phyloP scores from a whole-genome alignment of 495 filamentous ascomycete genomes.

The Rhizodiscina lignyota region DNA sequence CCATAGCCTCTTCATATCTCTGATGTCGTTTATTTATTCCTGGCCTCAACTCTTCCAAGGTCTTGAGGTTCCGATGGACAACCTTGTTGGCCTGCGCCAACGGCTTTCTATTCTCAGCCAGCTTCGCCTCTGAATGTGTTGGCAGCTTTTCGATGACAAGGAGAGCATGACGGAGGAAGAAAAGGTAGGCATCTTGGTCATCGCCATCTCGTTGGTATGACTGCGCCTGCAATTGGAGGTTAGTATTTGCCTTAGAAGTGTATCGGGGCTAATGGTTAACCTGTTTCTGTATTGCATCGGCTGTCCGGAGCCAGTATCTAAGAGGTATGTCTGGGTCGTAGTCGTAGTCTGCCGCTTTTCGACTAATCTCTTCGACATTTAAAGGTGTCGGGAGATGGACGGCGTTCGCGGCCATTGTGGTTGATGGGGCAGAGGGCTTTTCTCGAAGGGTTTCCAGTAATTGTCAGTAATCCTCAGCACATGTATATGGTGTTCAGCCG shows the following conservation, averaged over 20 bases:
- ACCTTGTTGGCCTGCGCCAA: slow-evolving; percentile 33
- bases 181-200: slow-evolving; percentile 69
- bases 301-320: slow-evolving; percentile 68
- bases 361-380: slow-evolving; percentile 54
- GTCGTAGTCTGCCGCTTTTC: slow-evolving; percentile 55
- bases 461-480: no score
- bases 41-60: slow-evolving; percentile 49
- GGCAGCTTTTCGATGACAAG: slow-evolving; percentile 31
- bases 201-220: slow-evolving; percentile 79
- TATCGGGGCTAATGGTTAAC: slow-evolving; percentile 26
- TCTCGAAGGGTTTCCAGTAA: no score
- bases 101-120: slow-evolving; percentile 29
- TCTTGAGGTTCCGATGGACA: slow-evolving; percentile 35
- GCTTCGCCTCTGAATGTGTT: slow-evolving; percentile 27
- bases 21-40: slow-evolving; percentile 50
- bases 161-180: slow-evolving; percentile 66
- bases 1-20: slow-evolving; percentile 37
- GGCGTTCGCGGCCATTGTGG: neutral
- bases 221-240: slow-evolving; percentile 31
- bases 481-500: no score
- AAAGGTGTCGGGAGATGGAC: slow-evolving; percentile 29
- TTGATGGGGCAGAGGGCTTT: no score
- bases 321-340: slow-evolving; percentile 61
- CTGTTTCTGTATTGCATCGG: slow-evolving; percentile 62
- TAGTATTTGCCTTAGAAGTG: neutral